Percentiles rank a stretch among this genome's conserved stretches.
These are phyloP conservation scores for Pezicula rhizophila DNA, from an alignment of 2,329 filamentous ascomycete genomes.

Conservation along the genomic window DNA sequence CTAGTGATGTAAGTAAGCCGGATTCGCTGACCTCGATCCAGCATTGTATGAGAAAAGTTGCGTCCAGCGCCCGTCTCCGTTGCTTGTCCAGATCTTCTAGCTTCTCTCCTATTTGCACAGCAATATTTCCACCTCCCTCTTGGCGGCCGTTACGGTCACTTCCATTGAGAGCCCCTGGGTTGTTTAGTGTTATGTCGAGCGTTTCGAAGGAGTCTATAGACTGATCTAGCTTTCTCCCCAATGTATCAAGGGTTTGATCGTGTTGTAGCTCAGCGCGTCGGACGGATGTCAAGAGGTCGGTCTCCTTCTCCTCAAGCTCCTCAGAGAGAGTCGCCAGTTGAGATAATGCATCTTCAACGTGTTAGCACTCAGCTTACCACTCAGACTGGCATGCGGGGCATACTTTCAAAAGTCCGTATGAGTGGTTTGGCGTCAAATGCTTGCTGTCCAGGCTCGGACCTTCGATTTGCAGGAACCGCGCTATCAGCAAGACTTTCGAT, in stretches of 20 bases:
- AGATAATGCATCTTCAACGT: constrained; percentile 50
- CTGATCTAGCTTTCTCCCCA: constrained; percentile 84
- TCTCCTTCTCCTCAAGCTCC: constrained; percentile 84
- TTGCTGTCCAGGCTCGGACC: constrained; percentile 60
- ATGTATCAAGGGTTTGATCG: constrained; percentile 79
- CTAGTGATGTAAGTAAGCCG: constrained; percentile 78
- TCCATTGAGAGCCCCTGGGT: constrained; percentile 40
- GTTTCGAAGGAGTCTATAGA: constrained; percentile 89
- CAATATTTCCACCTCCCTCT: constrained; percentile 72
- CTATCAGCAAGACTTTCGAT: constrained; percentile 87
- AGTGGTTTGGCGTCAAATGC: constrained; percentile 92
- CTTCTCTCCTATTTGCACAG: constrained; percentile 89
- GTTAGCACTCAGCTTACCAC: constrained; percentile 20
- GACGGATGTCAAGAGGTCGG: constrained; percentile 83
- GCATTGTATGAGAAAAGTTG: constrained; percentile 91
- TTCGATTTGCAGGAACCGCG: constrained; percentile 71
- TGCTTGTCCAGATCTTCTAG: constrained; percentile 94
- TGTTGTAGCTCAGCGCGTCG: constrained; percentile 88
- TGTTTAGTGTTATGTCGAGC: constrained; percentile 76
- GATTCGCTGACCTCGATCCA: constrained; percentile 93
- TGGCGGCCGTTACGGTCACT: constrained; percentile 42
- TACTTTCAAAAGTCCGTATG: constrained; percentile 88
- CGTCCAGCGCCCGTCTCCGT: constrained; percentile 81
- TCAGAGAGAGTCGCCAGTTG: constrained; percentile 68
- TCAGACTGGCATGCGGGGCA: constrained; percentile 10